Conservation (phyloP, 805 yeast species). For the Cyberlindnera saturnus region DNA sequence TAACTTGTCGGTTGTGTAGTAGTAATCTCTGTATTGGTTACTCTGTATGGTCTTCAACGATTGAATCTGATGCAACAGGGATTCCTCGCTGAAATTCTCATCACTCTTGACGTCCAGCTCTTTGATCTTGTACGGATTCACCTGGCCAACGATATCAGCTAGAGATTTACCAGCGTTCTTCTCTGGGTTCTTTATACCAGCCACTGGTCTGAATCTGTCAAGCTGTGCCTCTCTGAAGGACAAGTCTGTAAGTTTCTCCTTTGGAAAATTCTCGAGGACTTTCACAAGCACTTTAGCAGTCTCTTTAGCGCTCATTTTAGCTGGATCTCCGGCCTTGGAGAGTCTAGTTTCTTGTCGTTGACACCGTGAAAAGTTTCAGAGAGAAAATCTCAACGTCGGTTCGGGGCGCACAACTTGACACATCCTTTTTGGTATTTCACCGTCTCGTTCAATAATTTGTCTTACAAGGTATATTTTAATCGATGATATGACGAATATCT, state of each 20-base stretch:
- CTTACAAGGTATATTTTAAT: too few relatives aligned
- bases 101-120: constrained; percentile 40
- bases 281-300: constrained; percentile 52
- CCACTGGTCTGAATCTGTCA: constrained; percentile 46
- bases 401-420: too few relatives aligned
- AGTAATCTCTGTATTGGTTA: constrained; percentile 58
- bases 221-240: constrained; percentile 67
- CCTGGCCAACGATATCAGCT: constrained; percentile 38
- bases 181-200: constrained; percentile 38
- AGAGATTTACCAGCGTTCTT: constrained; percentile 32
- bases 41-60: constrained; percentile 51
- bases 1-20: constrained; percentile 59
- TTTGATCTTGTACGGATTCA: constrained; percentile 38
- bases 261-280: constrained; percentile 57
- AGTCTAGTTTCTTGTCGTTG: neutral
- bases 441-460: too few relatives aligned
- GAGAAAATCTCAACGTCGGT: too few relatives aligned
- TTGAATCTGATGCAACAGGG: constrained; percentile 45
- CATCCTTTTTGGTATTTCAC: too few relatives aligned
- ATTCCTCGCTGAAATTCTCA: constrained; percentile 39
- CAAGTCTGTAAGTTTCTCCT: constrained; percentile 60
- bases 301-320: constrained; percentile 35
- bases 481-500: too few relatives aligned
- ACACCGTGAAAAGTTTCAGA: too few relatives aligned
- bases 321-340: neutral